Evolutionary conservation across 192 early-diverging fungal species (phyloP).

Genomic region (Podila epigama): DNA sequence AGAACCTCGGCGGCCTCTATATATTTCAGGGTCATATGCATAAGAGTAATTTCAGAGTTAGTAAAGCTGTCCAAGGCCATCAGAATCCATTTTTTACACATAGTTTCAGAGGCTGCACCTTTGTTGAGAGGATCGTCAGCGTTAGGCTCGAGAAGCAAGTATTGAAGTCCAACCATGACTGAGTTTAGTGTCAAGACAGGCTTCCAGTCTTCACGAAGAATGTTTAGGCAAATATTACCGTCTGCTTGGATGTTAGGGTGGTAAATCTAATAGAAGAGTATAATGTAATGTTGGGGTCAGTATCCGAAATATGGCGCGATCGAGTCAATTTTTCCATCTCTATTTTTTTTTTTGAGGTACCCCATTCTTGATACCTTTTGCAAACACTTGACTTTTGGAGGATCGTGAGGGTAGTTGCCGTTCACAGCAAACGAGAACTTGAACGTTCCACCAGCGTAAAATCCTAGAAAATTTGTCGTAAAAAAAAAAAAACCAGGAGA

Average conservation of each 20-base stretch:
- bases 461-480: no score
- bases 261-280: conserved; percentile 72
- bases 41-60: background rate
- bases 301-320: no score
- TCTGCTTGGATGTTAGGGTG: conserved; percentile 98
- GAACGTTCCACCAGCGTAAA: conserved; percentile 87
- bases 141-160: conserved; percentile 94
- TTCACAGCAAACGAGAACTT: conserved; percentile 83
- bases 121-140: conserved; percentile 98
- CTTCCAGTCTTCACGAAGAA: conserved; percentile 98
- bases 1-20: conserved; percentile 86
- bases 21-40: no score
- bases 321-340: no score
- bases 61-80: background rate
- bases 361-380: conserved; percentile 92
- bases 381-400: conserved; percentile 90
- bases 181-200: conserved; percentile 95
- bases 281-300: background rate
- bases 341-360: no score
- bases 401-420: conserved; percentile 93
- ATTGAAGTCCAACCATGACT: conserved; percentile 89
- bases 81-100: no score
- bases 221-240: conserved; percentile 96
- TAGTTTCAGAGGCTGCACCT: background rate
- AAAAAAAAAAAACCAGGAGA: conserved; percentile 3